phyloP scores from a whole-genome alignment of 257 asterid genomes.

The Catharanthus roseus region DNA sequence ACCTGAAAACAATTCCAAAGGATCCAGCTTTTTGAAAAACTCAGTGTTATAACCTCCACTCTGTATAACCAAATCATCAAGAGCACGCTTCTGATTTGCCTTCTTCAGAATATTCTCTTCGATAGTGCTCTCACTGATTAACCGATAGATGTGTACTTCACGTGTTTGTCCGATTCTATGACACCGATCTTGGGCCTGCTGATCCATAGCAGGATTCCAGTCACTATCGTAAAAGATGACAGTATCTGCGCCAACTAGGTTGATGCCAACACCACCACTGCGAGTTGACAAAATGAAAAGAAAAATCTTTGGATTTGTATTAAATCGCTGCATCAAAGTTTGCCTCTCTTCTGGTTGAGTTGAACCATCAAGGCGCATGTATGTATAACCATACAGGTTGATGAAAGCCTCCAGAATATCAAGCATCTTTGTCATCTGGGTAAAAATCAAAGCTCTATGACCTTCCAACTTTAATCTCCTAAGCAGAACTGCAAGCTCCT shows the following conservation, averaged over 20 bases:
- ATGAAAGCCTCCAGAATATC: slow-evolving; percentile 96
- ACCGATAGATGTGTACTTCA: slow-evolving; percentile 89
- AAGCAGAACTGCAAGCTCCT: slow-evolving; percentile 85
- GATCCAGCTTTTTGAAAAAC: slow-evolving; percentile 91
- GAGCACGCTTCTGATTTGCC: slow-evolving; percentile 96
- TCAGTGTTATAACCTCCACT: slow-evolving; percentile 95
- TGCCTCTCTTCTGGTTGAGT: slow-evolving; percentile 98
- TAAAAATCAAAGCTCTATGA: slow-evolving; percentile 92
- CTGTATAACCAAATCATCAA: slow-evolving; percentile 93
- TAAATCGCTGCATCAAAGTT: slow-evolving; percentile 95
- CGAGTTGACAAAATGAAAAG: slow-evolving; percentile 96
- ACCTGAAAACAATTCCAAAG: slow-evolving; percentile 82
- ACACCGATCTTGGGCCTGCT: slow-evolving; percentile 99
- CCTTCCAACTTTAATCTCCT: slow-evolving; percentile 89
- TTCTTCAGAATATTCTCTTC: slow-evolving; percentile 95
- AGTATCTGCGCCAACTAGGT: slow-evolving; percentile 97
- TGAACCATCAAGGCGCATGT: slow-evolving; percentile 98
- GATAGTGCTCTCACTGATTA: slow-evolving; percentile 96
- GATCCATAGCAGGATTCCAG: slow-evolving; percentile 99
- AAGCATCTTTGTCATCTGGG: slow-evolving; percentile 99
- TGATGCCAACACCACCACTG: slow-evolving; percentile 99
- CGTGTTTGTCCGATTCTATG: slow-evolving; percentile 99
- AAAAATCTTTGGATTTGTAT: slow-evolving; percentile 83
- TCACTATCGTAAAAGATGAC: slow-evolving; percentile 97
- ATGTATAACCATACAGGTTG: slow-evolving; percentile 90